Evolutionary conservation across 2,329 filamentous ascomycete species (phyloP).

Genomic region (Dactylonectria macrodidyma): DNA sequence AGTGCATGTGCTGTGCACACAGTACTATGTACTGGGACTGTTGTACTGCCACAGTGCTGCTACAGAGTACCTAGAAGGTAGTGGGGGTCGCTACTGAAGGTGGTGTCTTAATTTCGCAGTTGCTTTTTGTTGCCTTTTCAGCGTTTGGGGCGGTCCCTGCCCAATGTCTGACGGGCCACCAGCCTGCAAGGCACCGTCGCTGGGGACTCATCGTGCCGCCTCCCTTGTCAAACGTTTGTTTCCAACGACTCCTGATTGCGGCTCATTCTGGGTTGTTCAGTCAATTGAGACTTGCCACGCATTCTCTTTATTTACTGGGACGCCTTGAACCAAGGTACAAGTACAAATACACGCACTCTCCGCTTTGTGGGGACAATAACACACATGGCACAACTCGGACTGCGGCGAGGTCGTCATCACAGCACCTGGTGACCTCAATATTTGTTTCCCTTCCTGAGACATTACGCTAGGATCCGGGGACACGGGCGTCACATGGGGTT

Average conservation of each 20-base stretch:
- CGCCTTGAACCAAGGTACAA: neutral
- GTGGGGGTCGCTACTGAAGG: constrained; percentile 3
- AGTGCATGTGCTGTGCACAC: neutral
- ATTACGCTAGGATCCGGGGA: neutral
- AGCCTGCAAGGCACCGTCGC: constrained; percentile 11
- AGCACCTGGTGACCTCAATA: neutral
- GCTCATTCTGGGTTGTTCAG: neutral
- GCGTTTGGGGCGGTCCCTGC: neutral
- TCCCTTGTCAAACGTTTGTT: neutral
- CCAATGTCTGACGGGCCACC: neutral
- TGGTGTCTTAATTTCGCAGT: neutral
- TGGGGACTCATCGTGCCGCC: neutral
- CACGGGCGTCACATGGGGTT: constrained; percentile 4
- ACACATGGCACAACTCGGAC: neutral
- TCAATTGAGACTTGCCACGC: neutral
- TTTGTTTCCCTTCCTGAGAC: neutral
- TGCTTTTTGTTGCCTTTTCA: neutral
- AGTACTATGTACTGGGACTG: neutral
- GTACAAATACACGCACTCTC: neutral
- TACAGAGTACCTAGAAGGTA: neutral
- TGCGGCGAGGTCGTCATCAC: neutral
- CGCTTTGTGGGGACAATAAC: neutral
- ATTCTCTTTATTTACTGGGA: neutral
- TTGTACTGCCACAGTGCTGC: neutral
- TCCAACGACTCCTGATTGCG: neutral